Base-by-base conservation (phyloP, 192 early-diverging fungal genomes). In the Entrophospora sp. region DNA sequence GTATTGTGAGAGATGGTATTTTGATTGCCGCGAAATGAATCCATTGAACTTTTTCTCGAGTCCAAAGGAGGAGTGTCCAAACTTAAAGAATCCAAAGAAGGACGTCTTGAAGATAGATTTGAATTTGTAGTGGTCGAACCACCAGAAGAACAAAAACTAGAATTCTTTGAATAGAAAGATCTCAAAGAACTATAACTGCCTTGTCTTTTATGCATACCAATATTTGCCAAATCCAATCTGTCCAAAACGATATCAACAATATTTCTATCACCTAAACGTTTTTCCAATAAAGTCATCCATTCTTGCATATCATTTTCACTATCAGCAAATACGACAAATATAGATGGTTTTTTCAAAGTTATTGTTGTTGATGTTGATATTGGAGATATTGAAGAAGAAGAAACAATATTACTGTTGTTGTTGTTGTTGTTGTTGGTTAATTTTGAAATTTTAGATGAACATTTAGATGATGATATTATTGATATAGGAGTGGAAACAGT, bases 231-330 rank as follows among this genome's bases (percentile, higher is more conserved):
- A n/a, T 66, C 64, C 32, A 66, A 42, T 66, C 64, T 46, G 55
- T 66, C 64, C 22, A 66, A 36, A 27, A 66, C 64, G 16, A 66
- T 66, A 31, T 66, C 64, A 66, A 66, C 64, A 40, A 66, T 66
- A 66, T 66, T 66, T 40, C 64, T 18, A 25, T 44, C 64, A 31
- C 64, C 16, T 2, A 66, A 30, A 20, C 48, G 64, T 66, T 37
- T 53, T 66, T 66, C 38, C 10, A 66, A 24, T 1, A 53, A 16
- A 5, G 32, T 20, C 14, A 66, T 53, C 64, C 64, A 66, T 40
- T 51, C 31, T 40, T 35, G 36, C 64, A 66, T 66, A 31, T 66
- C 64, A n/a, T 1, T 20, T 66, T 51, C 64, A 18, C 22, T 49
- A 31, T 66, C 64, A 10, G 64, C 64, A 35, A 49, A 66, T 22